phyloP scores from a whole-genome alignment of 495 filamentous ascomycete genomes.

The Talaromyces borbonicus region DNA sequence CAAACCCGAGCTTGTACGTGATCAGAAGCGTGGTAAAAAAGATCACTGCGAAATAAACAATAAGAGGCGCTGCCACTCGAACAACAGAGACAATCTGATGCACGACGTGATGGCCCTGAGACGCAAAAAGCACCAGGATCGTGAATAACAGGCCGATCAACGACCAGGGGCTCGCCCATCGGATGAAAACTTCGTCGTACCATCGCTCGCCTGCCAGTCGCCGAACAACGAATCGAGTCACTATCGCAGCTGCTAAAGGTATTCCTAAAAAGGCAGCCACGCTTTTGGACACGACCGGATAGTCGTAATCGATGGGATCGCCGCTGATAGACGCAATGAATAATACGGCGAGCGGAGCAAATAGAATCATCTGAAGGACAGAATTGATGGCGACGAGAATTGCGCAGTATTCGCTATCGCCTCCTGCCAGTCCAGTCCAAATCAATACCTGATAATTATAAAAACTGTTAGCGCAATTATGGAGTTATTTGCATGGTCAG shows the following conservation, averaged over 20 bases:
- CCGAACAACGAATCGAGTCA: slow-evolving; percentile 60
- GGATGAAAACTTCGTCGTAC: slow-evolving; percentile 64
- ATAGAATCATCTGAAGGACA: slow-evolving; percentile 76
- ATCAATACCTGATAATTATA: slow-evolving; percentile 48
- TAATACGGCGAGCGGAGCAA: slow-evolving; percentile 68
- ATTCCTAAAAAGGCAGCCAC: slow-evolving; percentile 84
- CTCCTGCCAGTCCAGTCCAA: slow-evolving; percentile 70
- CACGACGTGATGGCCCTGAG: slow-evolving; percentile 68
- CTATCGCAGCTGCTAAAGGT: slow-evolving; percentile 66
- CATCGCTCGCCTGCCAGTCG: slow-evolving; percentile 40
- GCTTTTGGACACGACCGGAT: slow-evolving; percentile 62
- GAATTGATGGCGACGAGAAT: slow-evolving; percentile 87
- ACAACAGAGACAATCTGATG: slow-evolving; percentile 76
- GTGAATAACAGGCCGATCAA: slow-evolving; percentile 80
- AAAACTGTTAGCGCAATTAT: not conserved
- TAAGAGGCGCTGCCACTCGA: slow-evolving; percentile 66
- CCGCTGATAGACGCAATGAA: slow-evolving; percentile 64
- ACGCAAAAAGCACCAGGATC: slow-evolving; percentile 76
- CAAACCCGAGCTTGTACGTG: slow-evolving; percentile 53
- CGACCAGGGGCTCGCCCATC: slow-evolving; percentile 59
- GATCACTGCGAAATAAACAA: slow-evolving; percentile 69
- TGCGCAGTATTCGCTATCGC: slow-evolving; percentile 77
- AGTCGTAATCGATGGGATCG: slow-evolving; percentile 43
- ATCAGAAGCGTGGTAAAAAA: slow-evolving; percentile 59
- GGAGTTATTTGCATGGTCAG: not conserved